Evolutionary conservation across 495 filamentous ascomycete genomes (phyloP).

Genomic region (Hypoxylon rickii): DNA sequence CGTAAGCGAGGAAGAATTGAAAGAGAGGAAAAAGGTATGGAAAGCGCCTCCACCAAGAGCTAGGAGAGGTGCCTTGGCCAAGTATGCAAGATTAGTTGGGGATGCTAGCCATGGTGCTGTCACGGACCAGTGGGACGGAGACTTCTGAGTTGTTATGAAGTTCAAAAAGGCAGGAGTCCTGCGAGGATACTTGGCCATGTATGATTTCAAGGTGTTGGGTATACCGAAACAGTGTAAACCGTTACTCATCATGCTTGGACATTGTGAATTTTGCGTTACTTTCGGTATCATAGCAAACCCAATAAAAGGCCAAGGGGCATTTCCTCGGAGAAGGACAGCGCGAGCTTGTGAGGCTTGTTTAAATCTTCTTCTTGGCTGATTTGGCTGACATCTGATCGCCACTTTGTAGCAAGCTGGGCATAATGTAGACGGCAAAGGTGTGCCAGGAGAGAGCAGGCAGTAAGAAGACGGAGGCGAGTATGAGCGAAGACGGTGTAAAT

Average conservation of each 20-base stretch:
- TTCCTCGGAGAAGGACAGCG: too few relatives aligned
- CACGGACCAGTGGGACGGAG: constrained; percentile 48
- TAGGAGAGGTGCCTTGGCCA: constrained; percentile 86
- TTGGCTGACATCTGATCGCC: neutral
- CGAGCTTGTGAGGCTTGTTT: neutral
- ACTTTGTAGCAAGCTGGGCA: constrained; percentile 11
- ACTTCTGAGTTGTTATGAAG: neutral
- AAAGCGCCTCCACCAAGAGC: constrained; percentile 71
- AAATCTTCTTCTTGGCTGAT: constrained; percentile 12
- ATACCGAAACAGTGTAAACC: too few relatives aligned
- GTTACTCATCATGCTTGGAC: too few relatives aligned
- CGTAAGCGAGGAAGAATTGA: constrained; percentile 68
- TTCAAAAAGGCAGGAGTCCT: neutral
- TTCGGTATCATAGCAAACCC: too few relatives aligned
- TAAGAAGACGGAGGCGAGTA: constrained; percentile 13
- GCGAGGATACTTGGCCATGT: neutral
- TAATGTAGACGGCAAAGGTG: constrained; percentile 14
- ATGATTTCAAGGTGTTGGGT: neutral
- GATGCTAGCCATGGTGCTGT: constrained; percentile 61
- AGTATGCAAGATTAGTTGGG: constrained; percentile 73
- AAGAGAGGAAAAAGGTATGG: constrained; percentile 70
- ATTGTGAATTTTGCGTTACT: too few relatives aligned
- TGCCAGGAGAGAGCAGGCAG: constrained; percentile 28
- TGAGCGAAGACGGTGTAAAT: constrained; percentile 14
- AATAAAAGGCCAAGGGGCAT: too few relatives aligned